A percentile compares a stretch with the other conserved stretches of the same genome.
phyloP scores from a whole-genome alignment of 2,329 filamentous ascomycete genomes.

The Fonsecaea nubica region DNA sequence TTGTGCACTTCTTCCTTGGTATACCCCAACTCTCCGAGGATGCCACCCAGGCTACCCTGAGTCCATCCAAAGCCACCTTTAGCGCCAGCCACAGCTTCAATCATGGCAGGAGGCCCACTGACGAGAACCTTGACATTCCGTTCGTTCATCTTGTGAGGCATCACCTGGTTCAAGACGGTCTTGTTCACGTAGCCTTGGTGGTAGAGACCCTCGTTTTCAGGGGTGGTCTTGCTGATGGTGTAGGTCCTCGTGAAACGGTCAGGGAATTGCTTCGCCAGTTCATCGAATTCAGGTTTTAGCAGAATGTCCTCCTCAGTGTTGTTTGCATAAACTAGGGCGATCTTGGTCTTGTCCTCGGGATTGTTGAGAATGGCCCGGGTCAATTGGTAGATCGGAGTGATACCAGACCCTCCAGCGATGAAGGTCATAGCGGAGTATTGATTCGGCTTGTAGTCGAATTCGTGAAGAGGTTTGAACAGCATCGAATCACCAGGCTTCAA shows the following conservation, averaged over 20 bases:
- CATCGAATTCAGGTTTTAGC: constrained; percentile 62
- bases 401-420: constrained; percentile 74
- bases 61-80: constrained; percentile 45
- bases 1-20: constrained; percentile 63
- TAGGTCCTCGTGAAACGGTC: constrained; percentile 65
- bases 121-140: constrained; percentile 65
- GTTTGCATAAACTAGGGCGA: constrained; percentile 71
- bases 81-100: constrained; percentile 61
- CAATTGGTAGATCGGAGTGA: constrained; percentile 73
- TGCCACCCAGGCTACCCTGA: constrained; percentile 52
- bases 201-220: constrained; percentile 48
- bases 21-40: constrained; percentile 65
- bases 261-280: constrained; percentile 58
- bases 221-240: constrained; percentile 57
- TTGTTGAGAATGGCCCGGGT: constrained; percentile 67
- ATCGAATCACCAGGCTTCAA: constrained; percentile 67
- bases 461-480: constrained; percentile 63
- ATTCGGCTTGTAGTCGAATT: constrained; percentile 61
- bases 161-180: constrained; percentile 61
- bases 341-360: constrained; percentile 65
- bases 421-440: constrained; percentile 61
- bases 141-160: constrained; percentile 46
- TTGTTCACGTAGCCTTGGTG: constrained; percentile 65
- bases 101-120: constrained; percentile 73
- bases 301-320: constrained; percentile 70